A percentile compares a stretch with the other conserved stretches of the same genome.
These are phyloP conservation scores for Cryptococcus hybrid DNA, from an alignment of 1,284 basidiomycete genomes.

Conservation along the genomic window DNA sequence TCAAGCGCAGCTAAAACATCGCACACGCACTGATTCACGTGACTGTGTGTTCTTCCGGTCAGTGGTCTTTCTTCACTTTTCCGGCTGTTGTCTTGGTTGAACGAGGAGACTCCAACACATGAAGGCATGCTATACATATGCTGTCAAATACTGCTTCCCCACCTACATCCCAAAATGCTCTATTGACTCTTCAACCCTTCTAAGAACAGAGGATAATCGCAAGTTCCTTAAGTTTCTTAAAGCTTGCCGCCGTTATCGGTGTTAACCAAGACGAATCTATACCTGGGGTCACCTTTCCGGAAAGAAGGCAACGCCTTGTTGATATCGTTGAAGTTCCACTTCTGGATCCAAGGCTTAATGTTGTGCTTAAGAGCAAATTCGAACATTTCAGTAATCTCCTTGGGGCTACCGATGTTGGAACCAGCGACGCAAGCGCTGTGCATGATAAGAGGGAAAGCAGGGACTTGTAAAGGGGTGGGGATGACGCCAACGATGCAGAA, in stretches of 20 bases:
- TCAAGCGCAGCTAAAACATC: no score
- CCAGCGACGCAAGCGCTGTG: slow-evolving; percentile 44
- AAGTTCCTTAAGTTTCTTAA: slow-evolving; percentile 2
- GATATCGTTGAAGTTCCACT: slow-evolving; percentile 52
- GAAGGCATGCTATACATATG: no score
- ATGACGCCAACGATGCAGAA: slow-evolving; percentile 50
- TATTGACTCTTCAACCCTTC: no score
- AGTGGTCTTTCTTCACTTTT: no score
- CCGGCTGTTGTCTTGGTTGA: no score
- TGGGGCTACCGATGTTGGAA: slow-evolving; percentile 50
- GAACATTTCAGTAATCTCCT: slow-evolving; percentile 49
- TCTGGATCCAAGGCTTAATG: slow-evolving; percentile 50
- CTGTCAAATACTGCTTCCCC: no score
- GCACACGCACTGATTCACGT: no score
- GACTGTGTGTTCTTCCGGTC: no score
- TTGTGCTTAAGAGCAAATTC: slow-evolving; percentile 43
- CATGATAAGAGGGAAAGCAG: slow-evolving; percentile 28
- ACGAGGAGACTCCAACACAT: no score
- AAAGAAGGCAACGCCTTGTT: slow-evolving; percentile 53
- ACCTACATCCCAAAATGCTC: no score
- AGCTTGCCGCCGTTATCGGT: slow-evolving; percentile 40
- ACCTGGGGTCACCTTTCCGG: slow-evolving; percentile 51
- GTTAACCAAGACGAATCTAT: slow-evolving; percentile 54
- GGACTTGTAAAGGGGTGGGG: slow-evolving; percentile 26
- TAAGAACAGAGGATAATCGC: no score